Base-by-base conservation (phyloP, 139 green algal genomes). In the Micromonas pusilla region DNA sequence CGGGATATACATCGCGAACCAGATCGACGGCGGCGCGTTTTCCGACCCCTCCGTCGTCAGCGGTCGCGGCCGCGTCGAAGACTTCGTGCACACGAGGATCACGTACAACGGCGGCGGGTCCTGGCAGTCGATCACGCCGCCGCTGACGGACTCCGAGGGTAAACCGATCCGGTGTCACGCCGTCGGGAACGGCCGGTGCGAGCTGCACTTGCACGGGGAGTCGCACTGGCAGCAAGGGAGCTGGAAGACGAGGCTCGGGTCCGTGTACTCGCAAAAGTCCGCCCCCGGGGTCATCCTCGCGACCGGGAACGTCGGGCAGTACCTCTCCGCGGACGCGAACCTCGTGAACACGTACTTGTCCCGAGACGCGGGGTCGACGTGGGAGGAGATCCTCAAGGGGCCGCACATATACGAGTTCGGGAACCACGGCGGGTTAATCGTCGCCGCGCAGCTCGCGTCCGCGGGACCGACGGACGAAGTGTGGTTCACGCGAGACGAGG, bases 371-470 rank as follows among this genome's bases (percentile, higher is more conserved):
- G 94, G 94, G 0, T 76, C 88, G 31, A 94, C 83, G 20, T 98
- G 94, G 94, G 76, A 85, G 26, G 92, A 98, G 72, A 89, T 97
- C 19, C 85, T 80, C 0, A 85, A 90, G 33, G 86, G 91, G 31
- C 73, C 88, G 0, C 86, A 88, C 68, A 95, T 96, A 78, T 97
- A 94, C 78, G 93, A 98, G 86, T 95, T 91, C 78, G 92, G 93
- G 21, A 91, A 97, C 83, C 87, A 91, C 80, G 94, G 94, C 13
- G 90, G 91, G n/a, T 64, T 97, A 9, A 85, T 98, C 26, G 82
- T 96, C 20, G 91, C 96, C 85, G 87, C 90, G 0, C 80, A 79
- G 21, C 89, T 97, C 80, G 72, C 87, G 67, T 77, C 79, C 13
- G 57, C 73, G 0, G 85, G 71, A 25, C 52, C 74, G 37, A 80